Conservation (phyloP, 2,329 filamentous ascomycete species). For the Sarocladium strictum region DNA sequence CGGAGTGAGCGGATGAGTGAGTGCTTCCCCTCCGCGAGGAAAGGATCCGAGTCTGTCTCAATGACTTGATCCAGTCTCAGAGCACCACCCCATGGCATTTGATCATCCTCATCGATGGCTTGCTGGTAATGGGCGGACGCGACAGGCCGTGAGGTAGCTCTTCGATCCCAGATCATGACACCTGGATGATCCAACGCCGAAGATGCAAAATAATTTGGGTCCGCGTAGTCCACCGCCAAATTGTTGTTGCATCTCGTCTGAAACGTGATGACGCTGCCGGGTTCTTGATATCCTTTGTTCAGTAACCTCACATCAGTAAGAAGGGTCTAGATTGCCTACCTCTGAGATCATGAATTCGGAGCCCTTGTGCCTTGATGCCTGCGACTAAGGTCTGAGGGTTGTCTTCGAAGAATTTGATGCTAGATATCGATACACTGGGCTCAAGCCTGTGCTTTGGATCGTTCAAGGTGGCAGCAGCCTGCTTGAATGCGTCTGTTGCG, state of each 20-base stretch:
- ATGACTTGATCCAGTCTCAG: constrained; percentile 53
- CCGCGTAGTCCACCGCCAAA: constrained; percentile 69
- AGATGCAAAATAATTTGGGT: constrained; percentile 80
- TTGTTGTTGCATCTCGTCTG: constrained; percentile 65
- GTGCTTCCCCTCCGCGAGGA: constrained; percentile 46
- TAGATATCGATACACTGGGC: constrained; percentile 69
- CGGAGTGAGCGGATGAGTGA: constrained; percentile 57
- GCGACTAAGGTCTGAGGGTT: constrained; percentile 70
- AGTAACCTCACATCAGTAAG: neutral
- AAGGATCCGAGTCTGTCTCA: constrained; percentile 45
- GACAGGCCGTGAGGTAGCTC: constrained; percentile 47
- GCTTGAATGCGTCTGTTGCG: constrained; percentile 11
- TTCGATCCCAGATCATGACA: constrained; percentile 73
- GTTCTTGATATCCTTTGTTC: neutral
- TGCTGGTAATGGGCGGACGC: constrained; percentile 50
- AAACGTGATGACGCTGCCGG: constrained; percentile 44
- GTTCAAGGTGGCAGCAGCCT: constrained; percentile 39
- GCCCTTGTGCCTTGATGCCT: constrained; percentile 68
- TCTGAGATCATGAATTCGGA: constrained; percentile 73
- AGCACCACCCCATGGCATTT: constrained; percentile 55
- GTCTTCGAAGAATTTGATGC: constrained; percentile 74
- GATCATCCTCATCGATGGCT: constrained; percentile 52
- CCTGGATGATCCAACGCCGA: constrained; percentile 69
- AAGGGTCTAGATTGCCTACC: constrained; percentile 38
- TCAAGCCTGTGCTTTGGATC: constrained; percentile 56